phyloP scores from a whole-genome alignment of 1,139 yeast species.

The Candida smagusa region DNA sequence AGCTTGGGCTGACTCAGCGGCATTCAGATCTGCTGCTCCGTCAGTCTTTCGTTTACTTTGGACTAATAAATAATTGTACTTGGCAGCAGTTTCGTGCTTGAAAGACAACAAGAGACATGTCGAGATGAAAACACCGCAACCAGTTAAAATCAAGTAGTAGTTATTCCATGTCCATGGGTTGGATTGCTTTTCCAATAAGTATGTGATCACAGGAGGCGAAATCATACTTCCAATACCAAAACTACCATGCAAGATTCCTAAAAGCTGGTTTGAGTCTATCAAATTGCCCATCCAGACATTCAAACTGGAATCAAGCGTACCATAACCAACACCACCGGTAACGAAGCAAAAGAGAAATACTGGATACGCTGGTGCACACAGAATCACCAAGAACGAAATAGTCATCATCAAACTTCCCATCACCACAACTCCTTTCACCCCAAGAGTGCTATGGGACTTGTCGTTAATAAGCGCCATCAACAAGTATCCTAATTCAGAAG shows the following conservation, averaged over 20 bases:
- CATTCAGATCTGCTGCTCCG: background rate
- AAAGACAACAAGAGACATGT: conserved; percentile 28
- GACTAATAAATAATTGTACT: conserved; percentile 39
- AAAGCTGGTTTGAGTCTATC: conserved; percentile 54
- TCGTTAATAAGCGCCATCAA: conserved; percentile 37
- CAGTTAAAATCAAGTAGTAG: conserved; percentile 39
- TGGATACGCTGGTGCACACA: conserved; percentile 33
- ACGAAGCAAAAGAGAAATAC: conserved; percentile 35
- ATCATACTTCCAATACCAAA: conserved; percentile 69
- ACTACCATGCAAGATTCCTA: conserved; percentile 66
- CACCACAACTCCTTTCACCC: conserved; percentile 37
- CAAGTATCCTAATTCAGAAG: conserved; percentile 37
- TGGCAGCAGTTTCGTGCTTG: conserved; percentile 52
- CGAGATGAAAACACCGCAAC: conserved; percentile 19
- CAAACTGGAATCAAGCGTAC: conserved; percentile 57
- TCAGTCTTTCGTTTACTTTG: conserved; percentile 10
- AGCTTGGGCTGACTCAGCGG: conserved; percentile 1
- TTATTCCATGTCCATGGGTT: conserved; percentile 48
- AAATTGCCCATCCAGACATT: conserved; percentile 60
- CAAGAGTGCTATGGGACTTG: conserved; percentile 27
- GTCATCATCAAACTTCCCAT: conserved; percentile 33
- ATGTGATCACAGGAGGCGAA: conserved; percentile 58
- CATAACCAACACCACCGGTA: conserved; percentile 56
- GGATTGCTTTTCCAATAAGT: conserved; percentile 29
- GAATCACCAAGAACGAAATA: conserved; percentile 23